These are phyloP conservation scores for Tricholoma matsutake DNA, from an alignment of 768 basidiomycete species.

Conservation along the genomic window DNA sequence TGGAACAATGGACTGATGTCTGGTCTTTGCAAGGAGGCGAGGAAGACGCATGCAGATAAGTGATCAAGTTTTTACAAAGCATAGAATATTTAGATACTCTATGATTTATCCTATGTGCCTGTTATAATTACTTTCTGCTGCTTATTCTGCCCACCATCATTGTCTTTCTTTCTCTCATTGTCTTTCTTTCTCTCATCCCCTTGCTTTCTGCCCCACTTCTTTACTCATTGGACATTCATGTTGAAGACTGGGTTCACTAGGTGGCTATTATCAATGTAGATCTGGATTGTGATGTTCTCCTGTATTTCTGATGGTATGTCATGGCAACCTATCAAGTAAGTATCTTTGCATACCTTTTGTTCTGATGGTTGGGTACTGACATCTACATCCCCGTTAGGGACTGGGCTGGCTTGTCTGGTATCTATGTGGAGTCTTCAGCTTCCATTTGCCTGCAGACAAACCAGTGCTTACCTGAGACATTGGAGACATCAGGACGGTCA, in stretches of 20 bases:
- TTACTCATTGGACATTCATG: not conserved
- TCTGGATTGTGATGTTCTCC: not conserved
- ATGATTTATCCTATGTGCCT: not conserved
- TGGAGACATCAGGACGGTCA: not conserved
- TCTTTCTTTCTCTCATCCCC: too few relatives aligned
- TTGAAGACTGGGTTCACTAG: not conserved
- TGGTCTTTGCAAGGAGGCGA: not conserved
- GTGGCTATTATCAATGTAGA: not conserved
- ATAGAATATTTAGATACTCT: not conserved
- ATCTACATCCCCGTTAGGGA: not conserved
- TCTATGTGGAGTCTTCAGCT: not conserved
- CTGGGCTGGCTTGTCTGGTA: not conserved
- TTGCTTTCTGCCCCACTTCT: not conserved
- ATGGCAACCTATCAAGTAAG: not conserved
- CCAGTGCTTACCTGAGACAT: not conserved
- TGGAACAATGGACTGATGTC: not conserved
- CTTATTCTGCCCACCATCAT: not conserved
- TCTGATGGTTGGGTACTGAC: not conserved
- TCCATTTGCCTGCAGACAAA: not conserved
- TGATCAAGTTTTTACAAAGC: not conserved
- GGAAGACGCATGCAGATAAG: not conserved
- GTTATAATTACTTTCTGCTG: not conserved
- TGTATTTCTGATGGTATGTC: not conserved
- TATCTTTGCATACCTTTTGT: slow-evolving; percentile 2
- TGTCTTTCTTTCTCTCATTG: not conserved